Conservation (phyloP, 805 yeast genomes). For the Saturnispora zaruensis region DNA sequence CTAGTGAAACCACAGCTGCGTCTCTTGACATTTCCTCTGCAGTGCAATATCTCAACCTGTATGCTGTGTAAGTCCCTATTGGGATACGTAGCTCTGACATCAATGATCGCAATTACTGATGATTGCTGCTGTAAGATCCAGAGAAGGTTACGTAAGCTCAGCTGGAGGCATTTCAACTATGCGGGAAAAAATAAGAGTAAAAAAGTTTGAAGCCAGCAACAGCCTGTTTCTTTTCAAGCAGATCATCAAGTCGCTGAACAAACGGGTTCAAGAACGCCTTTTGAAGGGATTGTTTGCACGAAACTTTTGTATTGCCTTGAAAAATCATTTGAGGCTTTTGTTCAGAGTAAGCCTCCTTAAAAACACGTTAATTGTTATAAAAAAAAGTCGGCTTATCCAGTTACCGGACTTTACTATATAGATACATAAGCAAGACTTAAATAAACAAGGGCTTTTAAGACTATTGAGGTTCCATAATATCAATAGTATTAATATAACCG, state of each 20-base stretch:
- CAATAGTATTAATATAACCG: neutral
- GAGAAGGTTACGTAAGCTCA: neutral
- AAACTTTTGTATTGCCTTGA: neutral
- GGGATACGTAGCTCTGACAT: slow-evolving; percentile 32
- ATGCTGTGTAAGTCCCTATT: slow-evolving; percentile 50
- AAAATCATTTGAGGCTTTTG: neutral
- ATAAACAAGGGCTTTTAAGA: neutral
- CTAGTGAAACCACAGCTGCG: slow-evolving; percentile 44
- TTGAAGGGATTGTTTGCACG: neutral
- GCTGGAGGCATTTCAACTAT: neutral
- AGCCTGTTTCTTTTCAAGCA: neutral
- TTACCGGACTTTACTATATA: neutral
- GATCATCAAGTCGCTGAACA: neutral
- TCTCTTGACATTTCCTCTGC: slow-evolving; percentile 39
- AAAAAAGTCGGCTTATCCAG: neutral
- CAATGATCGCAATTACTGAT: neutral
- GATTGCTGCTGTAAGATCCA: neutral
- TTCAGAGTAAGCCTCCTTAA: neutral
- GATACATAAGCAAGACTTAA: neutral
- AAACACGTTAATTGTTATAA: neutral
- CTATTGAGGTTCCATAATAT: neutral
- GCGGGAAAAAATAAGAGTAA: neutral
- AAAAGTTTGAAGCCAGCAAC: neutral
- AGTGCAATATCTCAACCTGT: slow-evolving; percentile 45
- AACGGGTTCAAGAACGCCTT: neutral